Evolutionary conservation across 1,139 yeast species (phyloP), one percentile per base, ranked within the genome.

Genomic region (Entelexis paramagnoliae): DNA sequence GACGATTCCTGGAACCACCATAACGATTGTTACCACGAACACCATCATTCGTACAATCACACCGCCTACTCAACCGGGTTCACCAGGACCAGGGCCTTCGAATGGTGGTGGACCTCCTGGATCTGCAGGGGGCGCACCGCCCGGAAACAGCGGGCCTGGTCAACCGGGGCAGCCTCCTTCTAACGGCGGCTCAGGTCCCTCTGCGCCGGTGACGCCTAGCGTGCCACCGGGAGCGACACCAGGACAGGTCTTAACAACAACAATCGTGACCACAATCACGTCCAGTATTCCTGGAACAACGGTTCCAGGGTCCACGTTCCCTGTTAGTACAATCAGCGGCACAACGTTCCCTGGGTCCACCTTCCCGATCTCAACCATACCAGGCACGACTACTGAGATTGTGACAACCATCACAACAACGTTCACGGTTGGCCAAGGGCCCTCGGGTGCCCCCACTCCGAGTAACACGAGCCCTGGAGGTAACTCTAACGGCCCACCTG

Each of bases 271-370:
- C 5, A 47, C 50, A 10, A 26, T 40, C 16, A 52, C 46, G 3
- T 30, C 41, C 3, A 53, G 59, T 6, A 47, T 58, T 28, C 56
- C 57, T 17, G 62, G 59, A 3, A 54, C 60, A 2, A 53, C 60
- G 4, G 28, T 45, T 3, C 49, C 28, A 22, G 42, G 28, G 17
- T 17, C 24, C 6, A 34, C 38, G 14, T 6, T 34, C n/a, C 38
- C 38, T 24, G 58, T 55, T 14, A 48, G 40, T 9, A 49, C 52
- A 16, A 33, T 52, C 8, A 54, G 60, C 11, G 62, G 60, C 5
- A 42, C 59, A 3, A 45, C 55, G 9, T 33, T 57, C 20, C 56
- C 61, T 10, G 59, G 55, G 2, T n/a, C 59, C 9, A 58, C 62
- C 0, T 32, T 54, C 16, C 38, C 20, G 4, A 10, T 14, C 14